Conservation (phyloP, 2,329 filamentous ascomycete species). For the Aspergillus udagawae region DNA sequence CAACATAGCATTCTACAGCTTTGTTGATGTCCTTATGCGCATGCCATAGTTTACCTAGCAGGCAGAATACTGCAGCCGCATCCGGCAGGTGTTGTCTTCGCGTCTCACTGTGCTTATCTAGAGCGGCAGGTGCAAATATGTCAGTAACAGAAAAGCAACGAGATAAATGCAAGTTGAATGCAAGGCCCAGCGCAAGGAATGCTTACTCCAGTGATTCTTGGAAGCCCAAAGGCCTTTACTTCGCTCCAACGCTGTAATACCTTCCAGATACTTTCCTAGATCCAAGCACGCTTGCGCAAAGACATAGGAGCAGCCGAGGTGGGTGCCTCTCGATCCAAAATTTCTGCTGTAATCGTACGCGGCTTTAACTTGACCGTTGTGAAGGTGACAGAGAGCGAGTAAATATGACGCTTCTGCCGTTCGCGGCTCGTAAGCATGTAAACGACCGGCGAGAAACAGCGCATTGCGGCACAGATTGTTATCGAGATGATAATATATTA, state of each 20-base stretch:
- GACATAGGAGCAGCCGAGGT: conserved; percentile 84
- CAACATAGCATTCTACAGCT: conserved; percentile 81
- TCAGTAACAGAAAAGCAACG: neutral
- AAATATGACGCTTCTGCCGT: conserved; percentile 78
- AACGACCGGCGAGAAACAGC: conserved; percentile 85
- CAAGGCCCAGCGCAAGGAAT: conserved; percentile 1
- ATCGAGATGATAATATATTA: conserved; percentile 75
- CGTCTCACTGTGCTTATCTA: conserved; percentile 70
- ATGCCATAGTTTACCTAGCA: conserved; percentile 83
- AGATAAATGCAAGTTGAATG: neutral
- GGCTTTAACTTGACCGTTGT: conserved; percentile 75
- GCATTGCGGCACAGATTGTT: conserved; percentile 86
- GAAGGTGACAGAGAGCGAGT: conserved; percentile 77
- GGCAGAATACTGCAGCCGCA: conserved; percentile 73
- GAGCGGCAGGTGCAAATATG: neutral
- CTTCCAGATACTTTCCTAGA: conserved; percentile 74
- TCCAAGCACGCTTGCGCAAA: conserved; percentile 85
- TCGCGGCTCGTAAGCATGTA: conserved; percentile 77
- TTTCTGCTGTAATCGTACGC: conserved; percentile 79
- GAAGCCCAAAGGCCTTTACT: conserved; percentile 70
- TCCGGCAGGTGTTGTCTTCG: conserved; percentile 74
- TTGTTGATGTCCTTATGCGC: conserved; percentile 76
- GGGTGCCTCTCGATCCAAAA: conserved; percentile 64
- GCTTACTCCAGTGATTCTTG: conserved; percentile 72
- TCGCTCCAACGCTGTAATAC: conserved; percentile 79